Base-by-base conservation (phyloP, 768 basidiomycete species). In the Amyloporia xantha region DNA sequence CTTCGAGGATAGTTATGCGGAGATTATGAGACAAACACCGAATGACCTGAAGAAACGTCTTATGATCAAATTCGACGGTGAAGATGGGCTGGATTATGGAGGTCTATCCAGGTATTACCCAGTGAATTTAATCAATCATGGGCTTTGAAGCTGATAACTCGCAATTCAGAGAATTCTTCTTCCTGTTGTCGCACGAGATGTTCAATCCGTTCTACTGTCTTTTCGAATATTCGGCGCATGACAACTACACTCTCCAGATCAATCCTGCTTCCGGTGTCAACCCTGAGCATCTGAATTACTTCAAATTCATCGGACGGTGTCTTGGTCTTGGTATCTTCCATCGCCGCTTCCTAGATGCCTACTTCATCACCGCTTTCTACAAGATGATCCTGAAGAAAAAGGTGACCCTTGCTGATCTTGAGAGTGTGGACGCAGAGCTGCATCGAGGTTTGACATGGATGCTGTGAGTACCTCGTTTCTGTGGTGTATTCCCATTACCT, bases 181-280 rank as follows among this genome's bases (percentile, higher is more conserved):
- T 98, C 87, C 73, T 99, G 50, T 78, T 99, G 41, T 98, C 95
- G 27, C 96, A 99, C 66, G 96, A 98, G 70, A 98, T 99, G 96
- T 98, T 99, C 77, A 96, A 98, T 68, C 96, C 96, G 20, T 98
- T 99, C 78, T 98, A 99, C 71, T 98, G 96, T 67, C 75, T 99
- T 10, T 99, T 99, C 70, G 96, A 99, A 71, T 99, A 99, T 69
- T 98, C 96, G 1, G 96, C 96, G 17, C 95, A 97, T 71, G 96
- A 98, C 76, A 98, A 99, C 70, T 99, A 99, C 65, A 98, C 96
- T 9, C 84, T 99, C 24, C 96, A 99, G 69, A 98, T 99, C 68
- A 98, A 98, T 70, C 95, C 95, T 11, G 93, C 92, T 9, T 96
- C 93, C 27, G 91, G 91, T 37, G 91, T 99, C 58, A 99, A 99